A percentile compares a stretch with the other conserved stretches of the same genome.
phyloP scores from a whole-genome alignment of 192 early-diverging fungal genomes.

The Mycoemilia scoparia region DNA sequence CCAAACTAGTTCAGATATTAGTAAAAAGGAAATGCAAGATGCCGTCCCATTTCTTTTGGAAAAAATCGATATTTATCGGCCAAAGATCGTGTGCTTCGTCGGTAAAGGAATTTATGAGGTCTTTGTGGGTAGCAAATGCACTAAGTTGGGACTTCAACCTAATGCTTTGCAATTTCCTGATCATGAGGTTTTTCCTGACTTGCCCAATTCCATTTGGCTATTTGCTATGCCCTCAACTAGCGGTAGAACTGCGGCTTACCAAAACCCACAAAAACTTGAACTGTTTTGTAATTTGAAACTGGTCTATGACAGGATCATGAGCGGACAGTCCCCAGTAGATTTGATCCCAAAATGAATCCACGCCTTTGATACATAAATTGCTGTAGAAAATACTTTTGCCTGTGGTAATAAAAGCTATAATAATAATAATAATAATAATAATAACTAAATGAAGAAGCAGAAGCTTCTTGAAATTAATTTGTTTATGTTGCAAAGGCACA shows the following conservation, averaged over 20 bases:
- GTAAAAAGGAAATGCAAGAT: conserved; percentile 32
- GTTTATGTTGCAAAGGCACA: too few relatives aligned
- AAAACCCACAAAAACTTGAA: conserved; percentile 42
- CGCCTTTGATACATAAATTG: too few relatives aligned
- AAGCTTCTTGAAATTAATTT: too few relatives aligned
- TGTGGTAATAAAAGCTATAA: too few relatives aligned
- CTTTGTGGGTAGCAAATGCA: conserved; percentile 16
- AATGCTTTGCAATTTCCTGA: conserved; percentile 4
- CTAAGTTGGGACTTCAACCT: conserved; percentile 23
- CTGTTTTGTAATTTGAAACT: too few relatives aligned
- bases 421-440: too few relatives aligned
- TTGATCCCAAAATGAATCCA: too few relatives aligned
- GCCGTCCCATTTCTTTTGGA: conserved; percentile 37
- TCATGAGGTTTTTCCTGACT: background rate
- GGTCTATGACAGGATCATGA: too few relatives aligned
- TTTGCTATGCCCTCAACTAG: conserved; percentile 58
- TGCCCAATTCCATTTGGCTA: conserved; percentile 11
- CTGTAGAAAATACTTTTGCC: too few relatives aligned
- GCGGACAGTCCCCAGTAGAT: too few relatives aligned
- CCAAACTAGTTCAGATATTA: conserved; percentile 35
- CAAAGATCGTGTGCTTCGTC: conserved; percentile 46
- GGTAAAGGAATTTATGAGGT: conserved; percentile 50
- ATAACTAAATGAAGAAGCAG: too few relatives aligned
- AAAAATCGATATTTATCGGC: conserved; percentile 39
- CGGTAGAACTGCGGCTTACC: conserved; percentile 43